These are phyloP conservation scores for Drechslerella coelobrocha DNA, from an alignment of 2,329 filamentous ascomycete species.

Conservation along the genomic window DNA sequence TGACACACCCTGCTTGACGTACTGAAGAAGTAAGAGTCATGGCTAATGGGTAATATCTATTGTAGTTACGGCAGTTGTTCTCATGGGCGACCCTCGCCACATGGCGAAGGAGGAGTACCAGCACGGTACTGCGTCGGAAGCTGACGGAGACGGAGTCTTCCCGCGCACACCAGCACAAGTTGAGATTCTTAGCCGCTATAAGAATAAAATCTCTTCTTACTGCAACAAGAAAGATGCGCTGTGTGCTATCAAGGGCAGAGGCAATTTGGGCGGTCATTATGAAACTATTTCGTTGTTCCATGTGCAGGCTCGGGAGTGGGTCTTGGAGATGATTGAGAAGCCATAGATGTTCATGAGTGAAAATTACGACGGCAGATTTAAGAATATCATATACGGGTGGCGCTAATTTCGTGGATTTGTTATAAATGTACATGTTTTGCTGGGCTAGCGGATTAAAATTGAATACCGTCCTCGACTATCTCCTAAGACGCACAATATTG, in stretches of 20 bases:
- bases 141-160: conserved; percentile 50
- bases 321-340: conserved; percentile 44
- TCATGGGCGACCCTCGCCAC: conserved; percentile 55
- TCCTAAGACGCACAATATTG: too few species aligned
- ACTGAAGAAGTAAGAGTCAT: neutral
- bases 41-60: neutral
- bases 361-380: neutral
- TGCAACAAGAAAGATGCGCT: conserved; percentile 39
- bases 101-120: conserved; percentile 50
- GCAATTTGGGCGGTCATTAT: conserved; percentile 42
- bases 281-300: conserved; percentile 36
- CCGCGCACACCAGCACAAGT: conserved; percentile 43
- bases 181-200: conserved; percentile 19
- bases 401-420: neutral
- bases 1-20: neutral
- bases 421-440: too few species aligned
- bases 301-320: conserved; percentile 32
- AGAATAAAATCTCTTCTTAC: conserved; percentile 43
- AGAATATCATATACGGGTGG: neutral
- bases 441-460: too few species aligned
- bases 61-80: conserved; percentile 51
- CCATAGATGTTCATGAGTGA: too few species aligned
- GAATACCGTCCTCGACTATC: too few species aligned
- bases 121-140: conserved; percentile 47
- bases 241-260: conserved; percentile 26